Percentiles rank a stretch among this genome's conserved stretches.
Evolutionary conservation across 2,329 filamentous ascomycete genomes (phyloP).

Genomic region (Botryotinia narcissicola): DNA sequence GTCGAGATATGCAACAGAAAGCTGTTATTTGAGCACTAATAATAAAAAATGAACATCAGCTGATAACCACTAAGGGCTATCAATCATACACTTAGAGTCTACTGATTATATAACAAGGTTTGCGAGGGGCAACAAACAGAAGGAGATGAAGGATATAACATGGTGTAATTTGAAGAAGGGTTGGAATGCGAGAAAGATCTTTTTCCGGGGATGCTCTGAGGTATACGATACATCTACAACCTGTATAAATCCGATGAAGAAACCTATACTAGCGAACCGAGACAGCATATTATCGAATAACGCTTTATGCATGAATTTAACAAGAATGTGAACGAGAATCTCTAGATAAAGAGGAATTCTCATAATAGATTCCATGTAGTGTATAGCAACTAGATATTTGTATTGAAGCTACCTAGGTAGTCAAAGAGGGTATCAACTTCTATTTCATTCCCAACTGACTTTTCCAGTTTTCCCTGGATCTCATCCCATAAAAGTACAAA

Average conservation of each 20-base stretch:
- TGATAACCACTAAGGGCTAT: not conserved
- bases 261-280: not conserved
- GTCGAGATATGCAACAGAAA: not conserved
- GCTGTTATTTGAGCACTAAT: not conserved
- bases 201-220: not conserved
- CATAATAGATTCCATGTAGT: not conserved
- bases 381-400: not conserved
- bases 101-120: not conserved
- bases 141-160: not conserved
- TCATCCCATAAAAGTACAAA: conserved; percentile 64
- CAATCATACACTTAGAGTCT: not conserved
- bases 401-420: not conserved
- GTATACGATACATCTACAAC: not conserved
- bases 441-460: too few relatives aligned
- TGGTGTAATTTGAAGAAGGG: not conserved
- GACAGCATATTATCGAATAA: rapidly evolving
- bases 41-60: not conserved
- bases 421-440: not conserved
- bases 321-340: not conserved
- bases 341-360: not conserved
- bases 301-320: not conserved
- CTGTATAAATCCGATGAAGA: rapidly evolving
- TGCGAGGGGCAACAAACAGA: not conserved
- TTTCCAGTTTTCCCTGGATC: not conserved
- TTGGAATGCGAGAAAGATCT: not conserved